Evolutionary conservation across 164 flowering plant species (phyloP).

Genomic region (Berberis vulgaris): DNA sequence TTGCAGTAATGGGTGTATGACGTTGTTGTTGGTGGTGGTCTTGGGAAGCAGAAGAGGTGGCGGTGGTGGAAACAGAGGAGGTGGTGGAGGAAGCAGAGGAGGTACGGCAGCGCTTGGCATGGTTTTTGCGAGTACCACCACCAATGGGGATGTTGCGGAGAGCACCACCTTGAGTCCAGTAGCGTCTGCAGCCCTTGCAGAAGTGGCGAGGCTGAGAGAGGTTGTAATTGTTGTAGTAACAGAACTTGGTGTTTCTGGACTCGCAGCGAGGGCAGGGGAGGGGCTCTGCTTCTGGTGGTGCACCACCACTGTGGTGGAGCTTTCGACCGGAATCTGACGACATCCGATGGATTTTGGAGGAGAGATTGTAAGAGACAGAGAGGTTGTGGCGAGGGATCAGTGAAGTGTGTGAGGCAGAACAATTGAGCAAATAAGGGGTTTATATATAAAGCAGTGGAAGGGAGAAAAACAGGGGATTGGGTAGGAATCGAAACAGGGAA

Average conservation of each 20-base stretch:
- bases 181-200: constrained; percentile 61
- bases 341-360: too few species aligned
- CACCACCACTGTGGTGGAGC: neutral
- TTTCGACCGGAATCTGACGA: too few species aligned
- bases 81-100: constrained; percentile 7
- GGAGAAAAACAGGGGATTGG: too few species aligned
- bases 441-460: too few species aligned
- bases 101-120: constrained; percentile 34
- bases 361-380: too few species aligned
- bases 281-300: constrained; percentile 24
- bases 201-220: constrained; percentile 63
- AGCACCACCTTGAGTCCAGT: constrained; percentile 67
- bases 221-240: constrained; percentile 73
- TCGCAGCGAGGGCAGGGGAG: constrained; percentile 61
- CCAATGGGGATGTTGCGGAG: constrained; percentile 67
- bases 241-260: constrained; percentile 60
- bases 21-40: too few species aligned
- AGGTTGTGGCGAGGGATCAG: too few species aligned
- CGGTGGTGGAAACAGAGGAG: neutral
- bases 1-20: constrained; percentile 7
- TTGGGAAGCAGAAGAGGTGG: constrained; percentile 7
- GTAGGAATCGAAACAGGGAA: too few species aligned
- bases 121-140: constrained; percentile 42
- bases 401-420: too few species aligned
- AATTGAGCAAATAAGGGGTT: too few species aligned